Conservation (phyloP, 768 basidiomycete genomes). For the Pleurotus ostreatus region DNA sequence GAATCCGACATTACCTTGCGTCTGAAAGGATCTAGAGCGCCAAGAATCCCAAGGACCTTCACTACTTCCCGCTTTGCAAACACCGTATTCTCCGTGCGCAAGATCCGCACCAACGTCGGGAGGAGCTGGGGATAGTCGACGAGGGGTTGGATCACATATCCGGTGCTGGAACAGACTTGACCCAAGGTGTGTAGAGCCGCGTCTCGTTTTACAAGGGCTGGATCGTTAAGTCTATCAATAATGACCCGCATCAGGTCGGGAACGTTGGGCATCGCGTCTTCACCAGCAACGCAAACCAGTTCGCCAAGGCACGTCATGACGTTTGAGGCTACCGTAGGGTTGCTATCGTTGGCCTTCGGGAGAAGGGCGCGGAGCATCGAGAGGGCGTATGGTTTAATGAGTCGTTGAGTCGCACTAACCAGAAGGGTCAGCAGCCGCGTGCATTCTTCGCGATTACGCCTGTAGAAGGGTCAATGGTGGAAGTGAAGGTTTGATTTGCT, state of each 20-base stretch:
- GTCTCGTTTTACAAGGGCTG: conserved; percentile 84
- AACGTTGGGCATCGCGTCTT: conserved; percentile 81
- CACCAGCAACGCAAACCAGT: conserved; percentile 88
- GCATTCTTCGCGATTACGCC: conserved; percentile 87
- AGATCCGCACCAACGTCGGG: conserved; percentile 77
- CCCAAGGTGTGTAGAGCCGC: conserved; percentile 93
- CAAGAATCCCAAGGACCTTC: conserved; percentile 92
- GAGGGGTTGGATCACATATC: conserved; percentile 89
- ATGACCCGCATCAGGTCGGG: conserved; percentile 88
- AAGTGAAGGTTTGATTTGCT: neutral
- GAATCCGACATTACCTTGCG: conserved; percentile 59
- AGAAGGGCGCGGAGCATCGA: conserved; percentile 93
- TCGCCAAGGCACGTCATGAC: conserved; percentile 95
- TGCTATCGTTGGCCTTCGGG: conserved; percentile 81
- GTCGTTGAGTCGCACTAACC: conserved; percentile 85
- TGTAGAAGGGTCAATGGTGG: conserved; percentile 21
- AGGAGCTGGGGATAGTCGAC: conserved; percentile 89
- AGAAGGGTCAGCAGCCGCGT: conserved; percentile 86
- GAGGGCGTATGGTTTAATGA: conserved; percentile 94
- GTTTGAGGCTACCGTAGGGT: conserved; percentile 86
- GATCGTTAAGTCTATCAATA: conserved; percentile 85
- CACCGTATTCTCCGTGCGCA: conserved; percentile 74
- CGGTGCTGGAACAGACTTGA: conserved; percentile 93
- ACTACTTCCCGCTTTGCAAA: conserved; percentile 83
- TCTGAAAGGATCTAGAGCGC: conserved; percentile 93